Percentiles rank a stretch among this genome's conserved stretches.
Evolutionary conservation across 2,329 filamentous ascomycete genomes (phyloP).

Genomic region (Neopestalotiopsis sp.): DNA sequence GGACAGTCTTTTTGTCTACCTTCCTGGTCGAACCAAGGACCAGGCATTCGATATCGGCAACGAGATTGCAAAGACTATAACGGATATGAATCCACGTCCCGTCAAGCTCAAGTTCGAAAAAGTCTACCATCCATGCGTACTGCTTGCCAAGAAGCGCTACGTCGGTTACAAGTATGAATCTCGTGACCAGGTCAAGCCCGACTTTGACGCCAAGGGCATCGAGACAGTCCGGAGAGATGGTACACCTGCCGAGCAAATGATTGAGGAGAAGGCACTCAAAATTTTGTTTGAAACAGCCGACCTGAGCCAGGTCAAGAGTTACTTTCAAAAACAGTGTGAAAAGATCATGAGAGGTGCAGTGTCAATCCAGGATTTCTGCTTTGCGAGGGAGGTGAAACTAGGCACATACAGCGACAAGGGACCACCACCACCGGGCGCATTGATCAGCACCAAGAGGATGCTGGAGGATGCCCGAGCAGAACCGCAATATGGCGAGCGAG

Average conservation of each 20-base stretch:
- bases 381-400: conserved; percentile 88
- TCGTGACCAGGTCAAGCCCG: conserved; percentile 74
- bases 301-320: conserved; percentile 83
- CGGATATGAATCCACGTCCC: conserved; percentile 86
- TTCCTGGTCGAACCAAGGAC: conserved; percentile 84
- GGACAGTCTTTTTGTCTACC: conserved; percentile 88
- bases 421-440: conserved; percentile 81
- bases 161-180: conserved; percentile 97
- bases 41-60: conserved; percentile 92
- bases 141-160: conserved; percentile 96
- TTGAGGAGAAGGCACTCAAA: conserved; percentile 89
- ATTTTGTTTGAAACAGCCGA: conserved; percentile 90
- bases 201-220: conserved; percentile 98
- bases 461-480: conserved; percentile 83
- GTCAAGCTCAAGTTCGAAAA: conserved; percentile 99
- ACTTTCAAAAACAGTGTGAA: conserved; percentile 87
- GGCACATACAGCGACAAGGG: conserved; percentile 86
- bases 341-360: conserved; percentile 92
- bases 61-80: conserved; percentile 88
- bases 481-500: conserved; percentile 92
- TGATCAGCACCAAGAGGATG: conserved; percentile 88
- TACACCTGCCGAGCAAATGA: conserved; percentile 93
- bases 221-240: conserved; percentile 96
- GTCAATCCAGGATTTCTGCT: conserved; percentile 94
- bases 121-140: conserved; percentile 92